phyloP scores from a whole-genome alignment of 352 stramenopile genomes.

The Phytophthora crassamura region DNA sequence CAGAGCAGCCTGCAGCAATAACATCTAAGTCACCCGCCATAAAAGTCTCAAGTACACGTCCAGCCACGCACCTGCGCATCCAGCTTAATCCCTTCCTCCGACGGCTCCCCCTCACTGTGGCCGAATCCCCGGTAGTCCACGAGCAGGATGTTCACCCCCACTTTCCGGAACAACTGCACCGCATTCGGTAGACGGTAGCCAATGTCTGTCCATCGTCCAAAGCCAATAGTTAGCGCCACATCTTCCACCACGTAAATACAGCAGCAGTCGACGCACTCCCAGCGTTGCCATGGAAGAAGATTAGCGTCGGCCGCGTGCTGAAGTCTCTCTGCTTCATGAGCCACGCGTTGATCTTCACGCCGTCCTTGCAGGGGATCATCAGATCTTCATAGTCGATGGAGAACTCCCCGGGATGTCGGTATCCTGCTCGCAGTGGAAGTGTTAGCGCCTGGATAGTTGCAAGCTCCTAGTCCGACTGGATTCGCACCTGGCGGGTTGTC shows the following conservation, averaged over 20 bases:
- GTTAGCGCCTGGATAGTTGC: conserved; percentile 5
- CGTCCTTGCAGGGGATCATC: conserved; percentile 86
- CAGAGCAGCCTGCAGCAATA: conserved; percentile 63
- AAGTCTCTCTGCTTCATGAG: conserved; percentile 88
- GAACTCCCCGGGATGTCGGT: conserved; percentile 88
- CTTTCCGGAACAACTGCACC: conserved; percentile 88
- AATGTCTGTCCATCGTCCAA: conserved; percentile 74
- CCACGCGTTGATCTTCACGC: conserved; percentile 92
- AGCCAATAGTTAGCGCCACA: neutral
- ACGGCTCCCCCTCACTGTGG: conserved; percentile 88
- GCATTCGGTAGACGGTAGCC: conserved; percentile 94
- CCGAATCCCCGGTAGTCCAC: conserved; percentile 96
- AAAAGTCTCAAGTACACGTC: neutral
- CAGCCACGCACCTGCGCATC: conserved; percentile 81
- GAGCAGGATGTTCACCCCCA: conserved; percentile 91
- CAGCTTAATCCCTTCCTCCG: conserved; percentile 90
- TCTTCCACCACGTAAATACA: neutral
- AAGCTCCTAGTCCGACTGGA: neutral
- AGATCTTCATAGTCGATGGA: conserved; percentile 92
- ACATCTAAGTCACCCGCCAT: neutral
- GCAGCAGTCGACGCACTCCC: conserved; percentile 63
- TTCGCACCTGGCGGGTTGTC: conserved; percentile 75
- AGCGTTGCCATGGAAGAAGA: conserved; percentile 97
- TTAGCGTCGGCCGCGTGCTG: conserved; percentile 76
- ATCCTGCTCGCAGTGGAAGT: conserved; percentile 50